These are phyloP conservation scores for Xylariaceae sp. DNA, from an alignment of 2,329 filamentous ascomycete genomes.

Conservation along the genomic window DNA sequence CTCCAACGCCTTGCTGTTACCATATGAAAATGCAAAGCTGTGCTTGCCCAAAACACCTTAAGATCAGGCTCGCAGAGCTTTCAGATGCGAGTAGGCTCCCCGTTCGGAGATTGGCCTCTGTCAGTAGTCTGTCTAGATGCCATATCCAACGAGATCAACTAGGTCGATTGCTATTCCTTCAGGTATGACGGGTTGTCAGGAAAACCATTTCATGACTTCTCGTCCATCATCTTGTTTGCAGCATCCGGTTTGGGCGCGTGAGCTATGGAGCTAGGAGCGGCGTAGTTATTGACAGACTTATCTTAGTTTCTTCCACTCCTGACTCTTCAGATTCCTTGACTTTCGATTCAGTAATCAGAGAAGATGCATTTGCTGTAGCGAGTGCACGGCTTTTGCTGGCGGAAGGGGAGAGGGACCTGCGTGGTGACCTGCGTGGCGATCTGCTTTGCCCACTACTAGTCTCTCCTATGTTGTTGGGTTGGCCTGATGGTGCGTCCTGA, in stretches of 20 bases:
- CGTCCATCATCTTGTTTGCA: conserved; percentile 33
- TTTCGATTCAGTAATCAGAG: background rate
- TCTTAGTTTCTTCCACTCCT: no score
- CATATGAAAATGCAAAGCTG: conserved; percentile 19
- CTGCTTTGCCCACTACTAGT: background rate
- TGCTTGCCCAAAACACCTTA: background rate
- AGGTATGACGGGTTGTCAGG: conserved; percentile 36
- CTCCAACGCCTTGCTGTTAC: conserved; percentile 33
- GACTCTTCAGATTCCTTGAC: background rate
- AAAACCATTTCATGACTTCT: conserved; percentile 50
- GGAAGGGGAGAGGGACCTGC: background rate
- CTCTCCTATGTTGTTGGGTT: conserved; percentile 1
- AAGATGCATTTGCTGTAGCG: background rate
- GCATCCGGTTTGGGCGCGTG: background rate
- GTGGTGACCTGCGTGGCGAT: background rate
- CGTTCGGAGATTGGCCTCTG: no score
- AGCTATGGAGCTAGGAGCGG: no score
- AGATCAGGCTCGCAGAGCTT: background rate
- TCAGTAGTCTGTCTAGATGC: no score
- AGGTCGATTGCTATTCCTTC: conserved; percentile 1
- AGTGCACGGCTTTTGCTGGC: background rate
- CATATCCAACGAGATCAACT: no score
- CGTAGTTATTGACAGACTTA: no score
- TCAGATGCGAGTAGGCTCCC: background rate
- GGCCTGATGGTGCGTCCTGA: background rate